Base-by-base conservation (phyloP, 2,329 filamentous ascomycete genomes). In the Fusarium transvaalense region DNA sequence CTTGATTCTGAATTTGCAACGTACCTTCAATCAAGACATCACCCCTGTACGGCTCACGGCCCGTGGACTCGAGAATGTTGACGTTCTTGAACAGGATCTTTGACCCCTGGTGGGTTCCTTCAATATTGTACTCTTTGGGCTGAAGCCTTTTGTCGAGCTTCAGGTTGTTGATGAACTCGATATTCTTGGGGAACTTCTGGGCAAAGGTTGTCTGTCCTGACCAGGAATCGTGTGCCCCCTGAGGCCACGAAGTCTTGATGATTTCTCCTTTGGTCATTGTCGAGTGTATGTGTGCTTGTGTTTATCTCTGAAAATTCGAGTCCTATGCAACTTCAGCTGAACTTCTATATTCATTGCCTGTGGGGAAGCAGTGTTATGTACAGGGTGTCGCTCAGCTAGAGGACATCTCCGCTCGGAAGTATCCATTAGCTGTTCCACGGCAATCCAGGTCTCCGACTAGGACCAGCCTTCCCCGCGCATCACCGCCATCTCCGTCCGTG, bases 151-250 rank as follows among this genome's bases (percentile, higher is more conserved):
- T 48, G 31, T 48, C 31, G 5, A 48, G 46, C 21, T 37, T 48
- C 9, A 48, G n/a, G 21, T 48, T 48, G 10, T 48, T 48, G 10
- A 48, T 48, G 32, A 48, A 48, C 14, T 48, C 46, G 6, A 48
- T 9, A 13, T 37, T 48, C 10, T 48, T 48, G 7, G 46, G 46
- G 15, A 48, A 37, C 10, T 17, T 35, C 25, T 48, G 32, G 10
- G 10, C 10, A 52, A 65, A 50, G 4, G 53, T 48, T 4, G 61
- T 50, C 6, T 56, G 52, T 10, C 56, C 45, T 10, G 37, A 32
- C 64, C 61, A 68, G 6, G 60, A 60, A 27, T 39, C 25, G 29
- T 60, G 51, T 8, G 51, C n/a, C 5, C 56, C 56, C 42, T 60
- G 56, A 29, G 56, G 39, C 56, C 56, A 64, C 37, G 42, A 46